These are phyloP conservation scores for Pseudonitzschia multiseries DNA, from an alignment of 108 stramenopile species.

Conservation along the genomic window DNA sequence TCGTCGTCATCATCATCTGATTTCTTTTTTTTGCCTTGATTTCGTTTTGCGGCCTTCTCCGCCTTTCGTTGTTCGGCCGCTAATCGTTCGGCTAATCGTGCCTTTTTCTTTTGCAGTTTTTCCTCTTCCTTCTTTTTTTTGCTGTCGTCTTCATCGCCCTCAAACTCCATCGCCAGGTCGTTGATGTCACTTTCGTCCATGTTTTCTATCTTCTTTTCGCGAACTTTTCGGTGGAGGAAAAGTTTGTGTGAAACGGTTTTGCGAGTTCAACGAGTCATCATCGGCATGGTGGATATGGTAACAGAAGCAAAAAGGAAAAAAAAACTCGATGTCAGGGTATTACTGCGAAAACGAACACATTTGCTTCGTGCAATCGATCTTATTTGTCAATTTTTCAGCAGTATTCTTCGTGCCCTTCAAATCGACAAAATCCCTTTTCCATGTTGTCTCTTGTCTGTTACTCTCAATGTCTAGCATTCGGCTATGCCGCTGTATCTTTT, in stretches of 20 bases:
- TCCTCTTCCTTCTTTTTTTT: conserved; percentile 45
- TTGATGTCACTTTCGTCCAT: conserved; percentile 50
- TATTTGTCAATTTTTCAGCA: too few species aligned
- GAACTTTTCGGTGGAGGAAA: conserved; percentile 14
- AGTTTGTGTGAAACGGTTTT: neutral
- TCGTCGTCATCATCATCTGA: conserved; percentile 47
- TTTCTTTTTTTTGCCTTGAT: conserved; percentile 36
- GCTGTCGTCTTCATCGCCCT: conserved; percentile 32
- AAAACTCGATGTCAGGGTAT: too few species aligned
- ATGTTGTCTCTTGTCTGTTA: too few species aligned
- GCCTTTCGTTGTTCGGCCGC: conserved; percentile 44
- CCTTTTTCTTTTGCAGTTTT: conserved; percentile 49
- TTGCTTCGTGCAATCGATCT: too few species aligned
- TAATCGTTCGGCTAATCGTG: conserved; percentile 36
- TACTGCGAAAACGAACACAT: too few species aligned
- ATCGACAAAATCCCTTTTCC: neutral
- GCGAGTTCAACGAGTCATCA: too few species aligned
- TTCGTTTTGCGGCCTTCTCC: conserved; percentile 23
- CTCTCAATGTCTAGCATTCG: too few species aligned
- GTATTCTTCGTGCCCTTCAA: too few species aligned
- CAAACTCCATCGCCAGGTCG: conserved; percentile 40
- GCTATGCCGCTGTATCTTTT: too few species aligned
- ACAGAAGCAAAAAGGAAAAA: conserved; percentile 7
- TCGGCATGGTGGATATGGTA: neutral
- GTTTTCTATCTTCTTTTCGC: conserved; percentile 43